Evolutionary conservation across 2,329 filamentous ascomycete species (phyloP).

Genomic region (Fusarium algeriense): DNA sequence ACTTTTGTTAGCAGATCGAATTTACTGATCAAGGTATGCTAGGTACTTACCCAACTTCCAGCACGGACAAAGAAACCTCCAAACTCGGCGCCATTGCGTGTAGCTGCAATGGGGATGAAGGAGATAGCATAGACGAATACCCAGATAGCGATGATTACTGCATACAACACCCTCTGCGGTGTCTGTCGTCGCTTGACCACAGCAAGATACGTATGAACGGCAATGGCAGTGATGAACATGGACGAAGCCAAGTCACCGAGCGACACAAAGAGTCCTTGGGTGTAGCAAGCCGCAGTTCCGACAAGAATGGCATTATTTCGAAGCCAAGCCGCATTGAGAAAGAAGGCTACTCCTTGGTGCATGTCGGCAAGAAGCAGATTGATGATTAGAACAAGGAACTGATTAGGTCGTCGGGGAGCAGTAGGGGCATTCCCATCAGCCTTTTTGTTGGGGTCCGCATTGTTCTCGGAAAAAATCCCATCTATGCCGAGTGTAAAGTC

Average conservation of each 20-base stretch:
- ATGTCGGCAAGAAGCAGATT: constrained; percentile 77
- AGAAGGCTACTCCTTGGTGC: constrained; percentile 73
- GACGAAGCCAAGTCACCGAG: constrained; percentile 75
- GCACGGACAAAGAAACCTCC: constrained; percentile 72
- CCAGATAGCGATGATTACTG: constrained; percentile 65
- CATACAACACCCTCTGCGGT: constrained; percentile 63
- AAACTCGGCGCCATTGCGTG: constrained; percentile 55
- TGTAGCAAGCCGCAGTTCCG: constrained; percentile 66
- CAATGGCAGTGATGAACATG: constrained; percentile 75
- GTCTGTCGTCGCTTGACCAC: constrained; percentile 69
- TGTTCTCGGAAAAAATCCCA: constrained; percentile 47
- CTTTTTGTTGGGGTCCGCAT: background rate
- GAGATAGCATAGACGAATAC: constrained; percentile 69
- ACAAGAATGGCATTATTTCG: constrained; percentile 65
- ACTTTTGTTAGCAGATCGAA: background rate
- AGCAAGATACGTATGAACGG: constrained; percentile 73
- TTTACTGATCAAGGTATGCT: accelerated
- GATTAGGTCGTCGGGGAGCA: constrained; percentile 63
- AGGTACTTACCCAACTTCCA: constrained; percentile 67
- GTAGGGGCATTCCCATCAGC: background rate
- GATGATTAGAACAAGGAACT: constrained; percentile 77
- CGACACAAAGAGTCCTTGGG: constrained; percentile 77
- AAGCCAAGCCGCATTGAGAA: constrained; percentile 72
- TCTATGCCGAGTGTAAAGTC: constrained; percentile 55
- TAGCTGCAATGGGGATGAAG: constrained; percentile 61